A percentile compares a stretch with the other conserved stretches of the same genome.
phyloP scores from a whole-genome alignment of 371 early-diverging fungal species.

The Saksenaea oblongispora region DNA sequence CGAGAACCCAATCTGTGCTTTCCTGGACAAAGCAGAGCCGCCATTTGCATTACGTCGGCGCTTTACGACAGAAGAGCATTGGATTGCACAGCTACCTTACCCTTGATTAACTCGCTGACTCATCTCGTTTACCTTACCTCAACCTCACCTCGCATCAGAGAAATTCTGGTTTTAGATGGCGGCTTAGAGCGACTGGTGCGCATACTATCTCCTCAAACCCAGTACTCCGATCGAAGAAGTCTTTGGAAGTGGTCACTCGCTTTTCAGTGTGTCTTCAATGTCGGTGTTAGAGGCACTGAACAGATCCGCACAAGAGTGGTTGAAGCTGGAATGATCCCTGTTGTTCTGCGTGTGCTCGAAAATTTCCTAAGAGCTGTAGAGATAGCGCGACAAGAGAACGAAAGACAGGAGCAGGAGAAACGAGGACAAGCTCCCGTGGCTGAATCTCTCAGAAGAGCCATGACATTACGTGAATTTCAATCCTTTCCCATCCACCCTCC shows the following conservation, averaged over 20 bases:
- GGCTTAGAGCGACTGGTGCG: conserved; percentile 84
- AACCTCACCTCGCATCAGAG: conserved; percentile 82
- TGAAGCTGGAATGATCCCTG: conserved; percentile 79
- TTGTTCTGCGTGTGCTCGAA: conserved; percentile 77
- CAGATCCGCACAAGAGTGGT: conserved; percentile 82
- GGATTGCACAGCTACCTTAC: conserved; percentile 84
- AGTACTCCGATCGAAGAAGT: conserved; percentile 63
- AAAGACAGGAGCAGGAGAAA: not conserved
- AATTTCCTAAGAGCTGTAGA: conserved; percentile 64
- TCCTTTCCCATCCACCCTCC: not conserved
- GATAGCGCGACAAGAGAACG: conserved; percentile 55
- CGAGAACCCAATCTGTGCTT: conserved; percentile 83
- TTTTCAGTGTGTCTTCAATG: conserved; percentile 84
- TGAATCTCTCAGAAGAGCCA: not conserved
- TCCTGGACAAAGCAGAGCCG: conserved; percentile 74
- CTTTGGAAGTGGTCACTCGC: conserved; percentile 85
- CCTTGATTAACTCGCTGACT: conserved; percentile 84
- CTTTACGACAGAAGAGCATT: conserved; percentile 91
- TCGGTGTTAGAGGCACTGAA: conserved; percentile 84
- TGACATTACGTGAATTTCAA: not conserved
- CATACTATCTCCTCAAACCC: conserved; percentile 68
- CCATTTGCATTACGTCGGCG: conserved; percentile 77
- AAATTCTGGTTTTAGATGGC: conserved; percentile 85
- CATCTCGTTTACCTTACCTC: conserved; percentile 85
- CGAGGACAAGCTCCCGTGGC: not conserved